Evolutionary conservation across 768 basidiomycete genomes (phyloP).

Genomic region (Xanthoconium stramineum): DNA sequence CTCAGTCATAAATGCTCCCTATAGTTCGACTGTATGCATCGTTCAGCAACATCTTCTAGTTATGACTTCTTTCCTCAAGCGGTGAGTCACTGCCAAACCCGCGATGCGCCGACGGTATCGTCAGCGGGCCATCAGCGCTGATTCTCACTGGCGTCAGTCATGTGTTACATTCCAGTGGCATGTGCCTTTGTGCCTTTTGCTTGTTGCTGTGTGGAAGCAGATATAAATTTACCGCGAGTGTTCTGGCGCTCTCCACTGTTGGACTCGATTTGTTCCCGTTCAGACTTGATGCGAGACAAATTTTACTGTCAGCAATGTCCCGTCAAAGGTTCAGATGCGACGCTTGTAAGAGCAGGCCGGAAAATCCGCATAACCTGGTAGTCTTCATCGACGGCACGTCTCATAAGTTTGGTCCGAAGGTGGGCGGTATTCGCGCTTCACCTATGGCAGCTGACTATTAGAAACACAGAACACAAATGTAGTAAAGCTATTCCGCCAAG

Average conservation of each 20-base stretch:
- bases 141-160: no score
- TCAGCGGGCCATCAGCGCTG: no score
- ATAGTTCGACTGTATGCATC: neutral
- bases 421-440: neutral
- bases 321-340: neutral
- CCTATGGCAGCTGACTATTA: no score
- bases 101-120: neutral
- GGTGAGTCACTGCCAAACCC: neutral
- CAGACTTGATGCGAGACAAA: neutral
- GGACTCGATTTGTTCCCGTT: neutral
- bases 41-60: neutral
- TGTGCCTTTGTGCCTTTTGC: neutral
- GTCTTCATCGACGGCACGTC: no score
- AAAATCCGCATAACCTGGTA: no score
- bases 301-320: neutral
- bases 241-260: neutral
- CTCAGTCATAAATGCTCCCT: neutral
- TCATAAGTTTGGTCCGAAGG: no score
- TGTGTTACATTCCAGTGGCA: neutral
- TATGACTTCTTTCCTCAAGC: neutral
- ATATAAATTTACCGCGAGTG: neutral
- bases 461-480: no score
- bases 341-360: no score
- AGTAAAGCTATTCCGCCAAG: neutral
- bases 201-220: neutral